These are phyloP conservation scores for Trichoderma lentiforme DNA, from an alignment of 2,329 filamentous ascomycete genomes.

Conservation along the genomic window DNA sequence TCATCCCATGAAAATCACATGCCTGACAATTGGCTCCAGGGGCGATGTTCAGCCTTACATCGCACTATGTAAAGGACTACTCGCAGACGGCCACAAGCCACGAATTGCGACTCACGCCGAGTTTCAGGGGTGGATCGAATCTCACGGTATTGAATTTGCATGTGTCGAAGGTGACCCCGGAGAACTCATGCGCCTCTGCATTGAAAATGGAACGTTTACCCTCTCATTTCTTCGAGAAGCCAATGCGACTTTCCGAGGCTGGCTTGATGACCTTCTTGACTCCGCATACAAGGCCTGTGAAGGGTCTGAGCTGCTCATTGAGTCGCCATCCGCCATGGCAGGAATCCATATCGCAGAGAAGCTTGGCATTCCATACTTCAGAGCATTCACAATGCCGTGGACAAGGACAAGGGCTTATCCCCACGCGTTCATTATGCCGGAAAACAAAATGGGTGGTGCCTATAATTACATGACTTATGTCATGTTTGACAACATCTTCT, in stretches of 20 bases:
- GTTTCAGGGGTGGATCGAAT: conserved; percentile 83
- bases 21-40: conserved; percentile 90
- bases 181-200: conserved; percentile 92
- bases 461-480: conserved; percentile 96
- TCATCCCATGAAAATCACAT: conserved; percentile 78
- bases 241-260: conserved; percentile 83
- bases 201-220: conserved; percentile 97
- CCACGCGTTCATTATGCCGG: conserved; percentile 90
- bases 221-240: conserved; percentile 86
- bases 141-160: conserved; percentile 91
- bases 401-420: conserved; percentile 92
- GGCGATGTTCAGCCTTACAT: conserved; percentile 98
- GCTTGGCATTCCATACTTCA: conserved; percentile 88
- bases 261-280: conserved; percentile 83
- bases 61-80: conserved; percentile 83
- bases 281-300: conserved; percentile 83
- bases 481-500: conserved; percentile 95
- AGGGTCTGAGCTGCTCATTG: conserved; percentile 84
- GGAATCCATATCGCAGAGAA: conserved; percentile 97
- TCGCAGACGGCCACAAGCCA: conserved; percentile 81
- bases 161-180: conserved; percentile 86
- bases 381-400: conserved; percentile 99
- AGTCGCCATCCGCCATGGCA: conserved; percentile 94
- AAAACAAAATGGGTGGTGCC: conserved; percentile 88
- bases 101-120: conserved; percentile 90